These are phyloP conservation scores for Tetratostichococcus sp. DNA, from an alignment of 139 green algal genomes.

Conservation along the genomic window DNA sequence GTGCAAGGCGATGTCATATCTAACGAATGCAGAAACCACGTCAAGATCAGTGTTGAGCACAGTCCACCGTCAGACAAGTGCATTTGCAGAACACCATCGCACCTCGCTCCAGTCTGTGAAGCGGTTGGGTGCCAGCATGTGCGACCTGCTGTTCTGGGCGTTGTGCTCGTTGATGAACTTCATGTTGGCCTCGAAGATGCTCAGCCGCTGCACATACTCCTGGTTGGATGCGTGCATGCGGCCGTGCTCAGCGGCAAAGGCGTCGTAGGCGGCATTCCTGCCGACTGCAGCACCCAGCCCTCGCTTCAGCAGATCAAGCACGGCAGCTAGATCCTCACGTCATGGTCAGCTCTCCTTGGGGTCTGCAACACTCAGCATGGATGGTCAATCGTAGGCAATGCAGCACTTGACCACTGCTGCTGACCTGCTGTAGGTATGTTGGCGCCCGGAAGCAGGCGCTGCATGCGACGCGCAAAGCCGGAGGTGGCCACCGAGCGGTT, in stretches of 20 bases:
- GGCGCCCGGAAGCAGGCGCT: not conserved
- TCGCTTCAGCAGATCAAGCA: too few relatives aligned
- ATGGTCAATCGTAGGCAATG: too few relatives aligned
- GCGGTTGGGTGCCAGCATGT: slow-evolving; percentile 36
- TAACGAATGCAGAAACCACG: too few relatives aligned
- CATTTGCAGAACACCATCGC: not conserved
- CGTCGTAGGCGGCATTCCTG: slow-evolving; percentile 32
- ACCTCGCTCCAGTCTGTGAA: slow-evolving; percentile 47
- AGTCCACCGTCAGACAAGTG: too few relatives aligned
- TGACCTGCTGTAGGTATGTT: not conserved
- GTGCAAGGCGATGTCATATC: not conserved
- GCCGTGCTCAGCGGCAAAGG: slow-evolving; percentile 28
- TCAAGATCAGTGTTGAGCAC: too few relatives aligned
- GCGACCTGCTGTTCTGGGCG: not conserved
- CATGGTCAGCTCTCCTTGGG: too few relatives aligned
- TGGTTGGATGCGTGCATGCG: slow-evolving; percentile 6
- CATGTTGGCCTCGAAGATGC: slow-evolving; percentile 21
- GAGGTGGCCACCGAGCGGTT: not conserved
- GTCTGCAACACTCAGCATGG: too few relatives aligned
- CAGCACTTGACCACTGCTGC: too few relatives aligned
- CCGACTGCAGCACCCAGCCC: not conserved
- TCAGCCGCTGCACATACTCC: slow-evolving; percentile 25
- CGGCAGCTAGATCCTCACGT: too few relatives aligned
- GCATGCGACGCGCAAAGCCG: not conserved
- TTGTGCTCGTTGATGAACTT: slow-evolving; percentile 31